Conservation (phyloP, 2,329 filamentous ascomycete species). For the Bretziella fagacearum region DNA sequence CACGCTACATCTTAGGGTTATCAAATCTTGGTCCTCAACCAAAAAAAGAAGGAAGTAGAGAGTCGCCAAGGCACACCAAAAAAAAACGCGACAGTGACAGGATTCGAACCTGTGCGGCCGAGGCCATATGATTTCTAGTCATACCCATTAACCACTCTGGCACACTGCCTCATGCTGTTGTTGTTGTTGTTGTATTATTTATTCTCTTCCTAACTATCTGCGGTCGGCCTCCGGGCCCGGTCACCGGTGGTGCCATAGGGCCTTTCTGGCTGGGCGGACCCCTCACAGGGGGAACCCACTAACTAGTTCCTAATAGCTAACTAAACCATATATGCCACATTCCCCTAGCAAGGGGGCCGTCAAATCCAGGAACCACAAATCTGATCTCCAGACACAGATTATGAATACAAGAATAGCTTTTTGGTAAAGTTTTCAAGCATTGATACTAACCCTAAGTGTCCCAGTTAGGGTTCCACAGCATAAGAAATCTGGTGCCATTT, state of each 20-base stretch:
- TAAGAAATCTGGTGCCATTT: too few species aligned
- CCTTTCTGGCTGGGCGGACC: neutral
- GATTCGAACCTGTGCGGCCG: conserved; percentile 14
- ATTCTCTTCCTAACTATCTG: neutral
- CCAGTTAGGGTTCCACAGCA: too few species aligned
- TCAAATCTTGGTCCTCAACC: too few species aligned
- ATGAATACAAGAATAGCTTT: too few species aligned
- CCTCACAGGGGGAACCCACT: neutral
- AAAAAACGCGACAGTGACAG: conserved; percentile 10
- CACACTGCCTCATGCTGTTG: conserved; percentile 8
- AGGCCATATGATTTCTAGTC: conserved; percentile 14
- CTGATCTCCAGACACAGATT: too few species aligned
- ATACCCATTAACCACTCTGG: conserved; percentile 14
- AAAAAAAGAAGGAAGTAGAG: too few species aligned
- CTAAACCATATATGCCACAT: neutral
- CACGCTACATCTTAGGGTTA: too few species aligned
- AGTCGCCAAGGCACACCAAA: neutral
- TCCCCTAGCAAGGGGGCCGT: neutral
- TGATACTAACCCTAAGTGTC: too few species aligned
- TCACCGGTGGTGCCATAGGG: neutral
- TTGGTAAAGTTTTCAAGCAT: too few species aligned
- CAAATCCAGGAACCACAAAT: too few species aligned
- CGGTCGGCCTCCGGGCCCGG: neutral
- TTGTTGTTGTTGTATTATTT: neutral
- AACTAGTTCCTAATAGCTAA: neutral